Percentiles rank a stretch among this genome's conserved stretches.
These are phyloP conservation scores for Crithidia bombi DNA, from an alignment of 208 protist species.

Conservation along the genomic window DNA sequence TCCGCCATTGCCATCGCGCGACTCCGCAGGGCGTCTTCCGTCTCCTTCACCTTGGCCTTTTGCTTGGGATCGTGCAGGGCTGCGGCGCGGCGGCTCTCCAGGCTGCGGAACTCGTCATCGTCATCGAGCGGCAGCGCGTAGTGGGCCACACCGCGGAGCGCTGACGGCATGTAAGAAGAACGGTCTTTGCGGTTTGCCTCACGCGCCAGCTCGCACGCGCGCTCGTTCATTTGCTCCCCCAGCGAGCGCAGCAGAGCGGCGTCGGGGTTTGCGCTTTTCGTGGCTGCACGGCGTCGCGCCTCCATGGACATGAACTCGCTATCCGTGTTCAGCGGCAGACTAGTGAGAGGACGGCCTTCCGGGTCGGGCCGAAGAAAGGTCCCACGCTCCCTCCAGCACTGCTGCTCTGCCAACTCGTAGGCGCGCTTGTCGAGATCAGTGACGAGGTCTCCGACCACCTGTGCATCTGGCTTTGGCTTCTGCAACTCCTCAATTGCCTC, in stretches of 20 bases:
- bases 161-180: slow-evolving; percentile 34
- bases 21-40: slow-evolving; percentile 49
- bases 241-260: slow-evolving; percentile 36
- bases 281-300: slow-evolving; percentile 38
- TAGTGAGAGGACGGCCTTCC: slow-evolving; percentile 45
- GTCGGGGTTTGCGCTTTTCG: slow-evolving; percentile 37
- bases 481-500: slow-evolving; percentile 28
- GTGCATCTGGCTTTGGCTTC: slow-evolving; percentile 40
- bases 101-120: slow-evolving; percentile 60
- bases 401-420: slow-evolving; percentile 52
- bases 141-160: slow-evolving; percentile 55
- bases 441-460: slow-evolving; percentile 28
- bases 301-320: slow-evolving; percentile 40
- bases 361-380: slow-evolving; percentile 41
- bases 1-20: slow-evolving; percentile 52
- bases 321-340: slow-evolving; percentile 51
- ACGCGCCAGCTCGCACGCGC: slow-evolving; percentile 56
- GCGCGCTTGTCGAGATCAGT: slow-evolving; percentile 49
- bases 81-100: slow-evolving; percentile 43
- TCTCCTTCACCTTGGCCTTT: slow-evolving; percentile 14
- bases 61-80: slow-evolving; percentile 33
- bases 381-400: slow-evolving; percentile 47
- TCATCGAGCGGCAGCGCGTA: slow-evolving; percentile 51
- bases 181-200: slow-evolving; percentile 52
- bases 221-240: slow-evolving; percentile 43